These are phyloP conservation scores for Chytridium lagenaria DNA, from an alignment of 371 early-diverging fungal species.

Conservation along the genomic window DNA sequence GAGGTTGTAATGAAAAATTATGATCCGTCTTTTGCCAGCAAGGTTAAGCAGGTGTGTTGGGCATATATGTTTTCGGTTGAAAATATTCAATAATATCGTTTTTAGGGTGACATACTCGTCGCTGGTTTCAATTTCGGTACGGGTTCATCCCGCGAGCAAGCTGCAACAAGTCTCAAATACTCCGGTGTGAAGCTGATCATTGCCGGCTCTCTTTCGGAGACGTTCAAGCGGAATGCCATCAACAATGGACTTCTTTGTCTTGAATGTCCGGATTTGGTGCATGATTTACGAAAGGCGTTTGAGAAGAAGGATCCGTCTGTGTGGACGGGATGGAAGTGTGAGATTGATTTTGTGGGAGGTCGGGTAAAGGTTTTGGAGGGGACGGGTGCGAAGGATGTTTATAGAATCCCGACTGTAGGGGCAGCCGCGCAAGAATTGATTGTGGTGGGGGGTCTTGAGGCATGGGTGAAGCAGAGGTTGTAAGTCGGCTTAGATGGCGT, in stretches of 20 bases:
- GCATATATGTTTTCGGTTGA: background rate
- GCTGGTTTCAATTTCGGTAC: conserved; percentile 96
- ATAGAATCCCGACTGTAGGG: conserved; percentile 82
- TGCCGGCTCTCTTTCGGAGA: conserved; percentile 91
- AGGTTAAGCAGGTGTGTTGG: conserved; percentile 40
- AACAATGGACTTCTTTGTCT: conserved; percentile 92
- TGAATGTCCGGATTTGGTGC: conserved; percentile 83
- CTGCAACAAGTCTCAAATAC: conserved; percentile 91
- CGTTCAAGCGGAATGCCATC: conserved; percentile 95
- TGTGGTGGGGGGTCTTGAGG: conserved; percentile 89
- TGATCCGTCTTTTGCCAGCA: conserved; percentile 80
- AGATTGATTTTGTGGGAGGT: conserved; percentile 63
- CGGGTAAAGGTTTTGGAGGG: too few species aligned
- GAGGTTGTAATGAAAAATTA: conserved; percentile 97
- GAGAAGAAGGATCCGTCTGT: conserved; percentile 50
- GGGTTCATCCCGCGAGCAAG: conserved; percentile 96
- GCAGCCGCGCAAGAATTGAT: conserved; percentile 91
- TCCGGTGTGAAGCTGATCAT: conserved; percentile 83
- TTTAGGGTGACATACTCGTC: conserved; percentile 79
- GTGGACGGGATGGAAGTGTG: conserved; percentile 75
- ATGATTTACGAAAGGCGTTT: conserved; percentile 63
- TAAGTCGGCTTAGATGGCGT: too few species aligned
- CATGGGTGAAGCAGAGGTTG: conserved; percentile 72
- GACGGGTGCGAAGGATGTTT: too few species aligned
- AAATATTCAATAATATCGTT: background rate